phyloP scores from a whole-genome alignment of 2,329 filamentous ascomycete species.

The Ceratocystis variospora region DNA sequence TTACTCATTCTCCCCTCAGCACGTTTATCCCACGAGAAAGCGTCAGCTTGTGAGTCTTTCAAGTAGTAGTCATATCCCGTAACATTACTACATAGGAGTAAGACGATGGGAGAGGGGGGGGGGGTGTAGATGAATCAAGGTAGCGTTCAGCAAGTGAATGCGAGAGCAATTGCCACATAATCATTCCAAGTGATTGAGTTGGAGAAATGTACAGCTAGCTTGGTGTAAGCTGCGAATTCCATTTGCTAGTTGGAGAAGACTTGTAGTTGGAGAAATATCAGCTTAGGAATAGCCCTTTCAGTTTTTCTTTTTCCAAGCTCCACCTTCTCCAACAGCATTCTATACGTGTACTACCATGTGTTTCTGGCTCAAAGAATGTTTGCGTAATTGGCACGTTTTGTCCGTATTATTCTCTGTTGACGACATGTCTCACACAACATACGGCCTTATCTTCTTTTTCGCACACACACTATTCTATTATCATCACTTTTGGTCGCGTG shows the following conservation, averaged over 20 bases:
- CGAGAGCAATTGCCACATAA: not conserved
- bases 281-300: no score
- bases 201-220: not conserved
- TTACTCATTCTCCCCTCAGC: not conserved
- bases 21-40: not conserved
- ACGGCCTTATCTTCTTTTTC: not conserved
- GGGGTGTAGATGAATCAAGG: not conserved
- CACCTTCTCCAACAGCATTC: not conserved
- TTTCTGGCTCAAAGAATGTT: not conserved
- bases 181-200: not conserved
- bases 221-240: no score
- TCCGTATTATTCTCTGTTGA: not conserved
- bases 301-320: no score
- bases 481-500: not conserved
- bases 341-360: constrained; percentile 1
- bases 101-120: no score
- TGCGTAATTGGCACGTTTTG: constrained; percentile 2
- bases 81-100: no score
- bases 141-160: not conserved
- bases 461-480: not conserved
- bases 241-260: no score
- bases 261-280: no score
- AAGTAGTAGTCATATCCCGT: no score
- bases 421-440: constrained; percentile 5
- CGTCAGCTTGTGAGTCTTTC: not conserved